Percentiles rank a stretch among this genome's conserved stretches.
phyloP scores from a whole-genome alignment of 106 monocot species.

The Amphibolis antarctica region DNA sequence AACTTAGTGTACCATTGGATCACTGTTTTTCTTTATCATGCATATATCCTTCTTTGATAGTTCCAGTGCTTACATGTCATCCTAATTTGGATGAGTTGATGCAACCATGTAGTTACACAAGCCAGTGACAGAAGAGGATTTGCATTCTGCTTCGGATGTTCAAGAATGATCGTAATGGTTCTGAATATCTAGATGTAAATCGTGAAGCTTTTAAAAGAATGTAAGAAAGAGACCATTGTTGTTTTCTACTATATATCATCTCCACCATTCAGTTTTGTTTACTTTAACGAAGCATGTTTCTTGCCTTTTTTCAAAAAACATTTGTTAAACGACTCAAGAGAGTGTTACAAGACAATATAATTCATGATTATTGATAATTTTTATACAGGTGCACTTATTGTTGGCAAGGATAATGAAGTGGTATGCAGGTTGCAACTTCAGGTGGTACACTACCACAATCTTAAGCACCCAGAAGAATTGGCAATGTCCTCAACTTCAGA shows the following conservation, averaged over 20 bases:
- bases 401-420: background rate
- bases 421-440: background rate
- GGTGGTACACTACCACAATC: background rate
- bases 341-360: no score
- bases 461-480: background rate
- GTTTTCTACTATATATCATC: background rate
- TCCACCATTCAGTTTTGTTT: no score
- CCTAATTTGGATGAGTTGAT: background rate
- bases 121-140: conserved; percentile 3
- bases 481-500: background rate
- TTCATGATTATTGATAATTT: no score
- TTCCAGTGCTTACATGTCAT: background rate
- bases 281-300: no score
- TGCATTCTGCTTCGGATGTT: conserved; percentile 2
- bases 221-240: background rate
- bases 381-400: background rate
- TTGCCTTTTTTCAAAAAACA: no score
- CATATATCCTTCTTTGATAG: background rate
- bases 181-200: background rate
- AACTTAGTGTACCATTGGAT: background rate
- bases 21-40: background rate
- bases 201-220: background rate
- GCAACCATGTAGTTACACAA: conserved; percentile 5
- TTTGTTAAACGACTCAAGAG: no score
- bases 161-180: background rate